Conservation (phyloP, 805 yeast species). For the Wickerhamiella vanderwaltii region DNA sequence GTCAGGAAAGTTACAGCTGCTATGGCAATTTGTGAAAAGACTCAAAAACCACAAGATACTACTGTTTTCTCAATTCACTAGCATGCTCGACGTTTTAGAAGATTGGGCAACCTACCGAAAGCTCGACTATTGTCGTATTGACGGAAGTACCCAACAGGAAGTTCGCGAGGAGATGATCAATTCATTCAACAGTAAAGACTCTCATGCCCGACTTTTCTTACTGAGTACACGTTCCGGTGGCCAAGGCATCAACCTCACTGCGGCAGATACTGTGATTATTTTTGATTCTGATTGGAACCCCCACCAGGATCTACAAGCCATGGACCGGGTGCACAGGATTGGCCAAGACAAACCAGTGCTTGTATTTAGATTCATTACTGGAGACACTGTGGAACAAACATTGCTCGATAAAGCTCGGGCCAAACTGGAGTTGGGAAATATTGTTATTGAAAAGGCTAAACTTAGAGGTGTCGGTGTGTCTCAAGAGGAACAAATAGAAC, state of each 20-base stretch:
- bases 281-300: slow-evolving; percentile 98
- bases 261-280: slow-evolving; percentile 80
- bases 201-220: slow-evolving; percentile 42
- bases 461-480: slow-evolving; percentile 23
- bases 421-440: slow-evolving; percentile 64
- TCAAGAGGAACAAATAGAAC: slow-evolving; percentile 15
- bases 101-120: slow-evolving; percentile 52
- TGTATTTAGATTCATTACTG: slow-evolving; percentile 63
- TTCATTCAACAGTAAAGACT: slow-evolving; percentile 33
- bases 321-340: slow-evolving; percentile 88
- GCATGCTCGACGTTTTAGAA: slow-evolving; percentile 65
- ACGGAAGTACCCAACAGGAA: slow-evolving; percentile 58
- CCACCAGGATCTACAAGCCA: slow-evolving; percentile 90
- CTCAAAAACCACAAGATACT: slow-evolving; percentile 59
- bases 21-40: slow-evolving; percentile 48
- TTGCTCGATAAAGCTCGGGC: slow-evolving; percentile 66
- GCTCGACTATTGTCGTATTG: slow-evolving; percentile 47
- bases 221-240: slow-evolving; percentile 93
- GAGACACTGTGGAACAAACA: slow-evolving; percentile 73
- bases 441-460: slow-evolving; percentile 56
- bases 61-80: slow-evolving; percentile 78
- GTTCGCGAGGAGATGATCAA: slow-evolving; percentile 55
- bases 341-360: slow-evolving; percentile 81
- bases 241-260: slow-evolving; percentile 71
- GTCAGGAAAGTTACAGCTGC: slow-evolving; percentile 61